phyloP scores from a whole-genome alignment of 2,329 filamentous ascomycete species.

The Harringtonia aguacate region DNA sequence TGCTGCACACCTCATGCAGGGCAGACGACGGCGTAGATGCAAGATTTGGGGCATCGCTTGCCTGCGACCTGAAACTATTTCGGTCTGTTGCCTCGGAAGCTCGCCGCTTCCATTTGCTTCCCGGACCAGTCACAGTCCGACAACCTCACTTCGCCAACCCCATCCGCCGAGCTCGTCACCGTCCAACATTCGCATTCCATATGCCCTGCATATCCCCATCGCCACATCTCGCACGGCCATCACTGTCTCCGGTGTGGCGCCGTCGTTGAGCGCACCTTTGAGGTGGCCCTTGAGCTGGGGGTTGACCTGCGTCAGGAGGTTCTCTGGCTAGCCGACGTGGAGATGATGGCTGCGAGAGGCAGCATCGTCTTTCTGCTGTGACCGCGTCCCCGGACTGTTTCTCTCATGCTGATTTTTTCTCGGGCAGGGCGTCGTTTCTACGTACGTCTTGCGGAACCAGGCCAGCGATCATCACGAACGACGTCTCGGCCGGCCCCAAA shows the following conservation, averaged over 20 bases:
- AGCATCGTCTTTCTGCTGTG: no score
- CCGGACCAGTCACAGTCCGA: slow-evolving; percentile 21
- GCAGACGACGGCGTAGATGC: no score
- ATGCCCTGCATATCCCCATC: slow-evolving; percentile 33
- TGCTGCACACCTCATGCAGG: no score
- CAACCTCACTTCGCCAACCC: slow-evolving; percentile 35
- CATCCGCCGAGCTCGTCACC: slow-evolving; percentile 24
- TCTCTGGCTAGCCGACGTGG: not conserved
- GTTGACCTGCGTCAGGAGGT: slow-evolving; percentile 26
- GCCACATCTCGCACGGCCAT: slow-evolving; percentile 34
- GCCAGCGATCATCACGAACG: slow-evolving; percentile 38
- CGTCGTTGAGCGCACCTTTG: slow-evolving; percentile 36
- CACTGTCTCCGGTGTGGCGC: slow-evolving; percentile 36
- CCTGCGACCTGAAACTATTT: no score
- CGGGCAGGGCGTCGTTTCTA: no score
- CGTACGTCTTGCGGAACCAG: slow-evolving; percentile 40
- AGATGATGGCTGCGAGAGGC: no score
- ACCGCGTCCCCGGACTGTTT: not conserved
- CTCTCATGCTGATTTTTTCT: no score
- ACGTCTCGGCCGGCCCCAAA: slow-evolving; percentile 34
- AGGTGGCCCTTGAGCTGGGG: slow-evolving; percentile 43
- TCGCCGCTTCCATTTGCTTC: no score
- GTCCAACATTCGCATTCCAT: slow-evolving; percentile 32
- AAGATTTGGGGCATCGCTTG: no score
- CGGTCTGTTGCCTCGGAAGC: no score